These are phyloP conservation scores for Eucalyptus regnans DNA, from an alignment of 345 rosid genomes.

Conservation along the genomic window DNA sequence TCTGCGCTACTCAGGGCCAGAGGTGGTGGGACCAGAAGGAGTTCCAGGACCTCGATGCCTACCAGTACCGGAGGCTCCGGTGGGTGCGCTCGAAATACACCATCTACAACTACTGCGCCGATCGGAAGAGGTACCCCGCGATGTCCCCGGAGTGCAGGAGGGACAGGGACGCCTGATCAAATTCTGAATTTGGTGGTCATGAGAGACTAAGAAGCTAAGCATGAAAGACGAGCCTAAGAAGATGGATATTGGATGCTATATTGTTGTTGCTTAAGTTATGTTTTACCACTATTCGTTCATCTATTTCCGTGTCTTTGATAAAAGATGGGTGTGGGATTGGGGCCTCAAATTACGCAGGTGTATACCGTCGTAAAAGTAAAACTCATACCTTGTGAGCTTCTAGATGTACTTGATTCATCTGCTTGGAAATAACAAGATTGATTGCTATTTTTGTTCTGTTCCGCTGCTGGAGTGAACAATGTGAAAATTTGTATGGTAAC, in stretches of 20 bases:
- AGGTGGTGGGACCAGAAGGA: slow-evolving; percentile 37
- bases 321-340: background rate
- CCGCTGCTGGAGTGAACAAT: background rate
- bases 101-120: slow-evolving; percentile 24
- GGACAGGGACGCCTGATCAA: slow-evolving; percentile 34
- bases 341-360: background rate
- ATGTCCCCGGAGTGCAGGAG: slow-evolving; percentile 24
- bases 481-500: background rate
- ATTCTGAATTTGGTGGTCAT: background rate
- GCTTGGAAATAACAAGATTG: background rate
- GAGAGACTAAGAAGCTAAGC: background rate
- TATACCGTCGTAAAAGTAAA: background rate
- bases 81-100: slow-evolving; percentile 25
- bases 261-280: background rate
- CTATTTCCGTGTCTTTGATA: background rate
- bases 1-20: slow-evolving; percentile 50
- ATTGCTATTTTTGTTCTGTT: background rate
- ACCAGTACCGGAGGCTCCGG: slow-evolving; percentile 17
- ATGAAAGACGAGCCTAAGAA: background rate
- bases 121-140: slow-evolving; percentile 8
- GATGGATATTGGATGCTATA: background rate
- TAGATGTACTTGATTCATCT: background rate
- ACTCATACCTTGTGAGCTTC: background rate
- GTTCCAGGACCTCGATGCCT: slow-evolving; percentile 21
- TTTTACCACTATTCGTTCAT: background rate